Base-by-base conservation (phyloP, 2,329 filamentous ascomycete genomes). In the Arthrobotrys musiformis region DNA sequence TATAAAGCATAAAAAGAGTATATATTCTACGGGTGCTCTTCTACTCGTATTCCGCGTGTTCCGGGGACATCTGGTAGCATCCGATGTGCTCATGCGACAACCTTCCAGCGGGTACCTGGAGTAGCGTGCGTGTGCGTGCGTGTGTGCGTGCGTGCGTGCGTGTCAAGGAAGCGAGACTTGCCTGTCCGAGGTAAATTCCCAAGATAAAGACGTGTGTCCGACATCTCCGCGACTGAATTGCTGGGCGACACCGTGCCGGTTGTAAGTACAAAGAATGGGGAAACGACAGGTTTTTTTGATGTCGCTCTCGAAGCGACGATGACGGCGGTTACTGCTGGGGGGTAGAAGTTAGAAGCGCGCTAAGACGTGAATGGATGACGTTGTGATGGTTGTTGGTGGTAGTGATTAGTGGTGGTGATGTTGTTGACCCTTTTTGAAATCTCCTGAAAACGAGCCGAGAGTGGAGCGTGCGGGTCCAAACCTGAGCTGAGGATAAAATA, bases 201-300 rank as follows among this genome's bases (percentile, higher is more conserved):
- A 86, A 98, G 87, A 87, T 98, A 99, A 81, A 98, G 92, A 86
- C 95, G 90, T 83, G 94, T 98, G 81, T 92, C 91, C 79, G 93
- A 97, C 73, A 77, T 77, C 50, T 62, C 56, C 33, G 44, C 56
- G 66, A 26, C 15, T 17, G 50, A 35, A 58, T 60, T 42, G 17
- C n/a, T 50, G 26, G 61, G 56, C 37, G 58, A 69, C 58, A 50
- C 42, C 17, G 58, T 70, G 72, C n/a, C 48, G 64, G 58, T 68
- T 35, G 40, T 30, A 19, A 30, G 5, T 33, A 28, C 4, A 22
- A 26, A 46, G 28, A n/a, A 19, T 19, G 33, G 22, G n/a, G 68
- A 48, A 24, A 50, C 19, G 30, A 9, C 4, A 24, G n/a, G 33
- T 46, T 26, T n/a, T n/a, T n/a, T n/a, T 35, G 48, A 56, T 46